Evolutionary conservation across 2,329 filamentous ascomycete genomes (phyloP).

Genomic region (Trichoderma sp.): DNA sequence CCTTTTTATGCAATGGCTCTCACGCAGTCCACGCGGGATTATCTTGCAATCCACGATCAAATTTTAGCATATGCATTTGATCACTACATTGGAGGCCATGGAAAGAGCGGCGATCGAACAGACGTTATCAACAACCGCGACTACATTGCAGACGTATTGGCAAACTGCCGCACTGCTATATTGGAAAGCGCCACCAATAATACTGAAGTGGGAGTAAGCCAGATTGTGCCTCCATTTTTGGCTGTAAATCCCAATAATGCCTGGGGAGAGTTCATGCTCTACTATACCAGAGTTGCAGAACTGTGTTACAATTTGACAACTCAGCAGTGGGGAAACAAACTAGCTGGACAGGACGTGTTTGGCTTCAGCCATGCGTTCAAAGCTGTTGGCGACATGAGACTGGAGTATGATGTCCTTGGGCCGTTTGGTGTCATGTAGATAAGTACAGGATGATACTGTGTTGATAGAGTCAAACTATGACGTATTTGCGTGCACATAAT

Average conservation of each 20-base stretch:
- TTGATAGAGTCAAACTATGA: not conserved
- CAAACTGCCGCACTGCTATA: not conserved
- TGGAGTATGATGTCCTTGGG: not conserved
- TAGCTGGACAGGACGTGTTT: not conserved
- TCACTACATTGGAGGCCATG: not conserved
- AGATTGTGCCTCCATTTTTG: not conserved
- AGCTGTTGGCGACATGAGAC: not conserved
- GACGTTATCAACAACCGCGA: not conserved
- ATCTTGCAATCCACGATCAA: not conserved
- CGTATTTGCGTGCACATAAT: too few relatives aligned
- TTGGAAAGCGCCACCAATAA: not conserved
- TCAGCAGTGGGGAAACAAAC: not conserved
- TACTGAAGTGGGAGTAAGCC: not conserved
- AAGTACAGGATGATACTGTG: not conserved
- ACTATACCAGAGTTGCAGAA: not conserved
- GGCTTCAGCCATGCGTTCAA: not conserved
- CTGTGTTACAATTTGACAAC: not conserved
- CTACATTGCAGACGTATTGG: not conserved
- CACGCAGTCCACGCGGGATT: not conserved
- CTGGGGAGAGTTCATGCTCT: not conserved
- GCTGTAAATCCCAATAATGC: not conserved
- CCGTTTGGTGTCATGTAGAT: not conserved
- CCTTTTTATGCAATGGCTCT: not conserved
- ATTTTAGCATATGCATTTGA: not conserved
- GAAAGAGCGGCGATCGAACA: not conserved